Percentiles rank a stretch among this genome's conserved stretches.
phyloP scores from a whole-genome alignment of 257 asterid genomes.

The Agastache rugosa region DNA sequence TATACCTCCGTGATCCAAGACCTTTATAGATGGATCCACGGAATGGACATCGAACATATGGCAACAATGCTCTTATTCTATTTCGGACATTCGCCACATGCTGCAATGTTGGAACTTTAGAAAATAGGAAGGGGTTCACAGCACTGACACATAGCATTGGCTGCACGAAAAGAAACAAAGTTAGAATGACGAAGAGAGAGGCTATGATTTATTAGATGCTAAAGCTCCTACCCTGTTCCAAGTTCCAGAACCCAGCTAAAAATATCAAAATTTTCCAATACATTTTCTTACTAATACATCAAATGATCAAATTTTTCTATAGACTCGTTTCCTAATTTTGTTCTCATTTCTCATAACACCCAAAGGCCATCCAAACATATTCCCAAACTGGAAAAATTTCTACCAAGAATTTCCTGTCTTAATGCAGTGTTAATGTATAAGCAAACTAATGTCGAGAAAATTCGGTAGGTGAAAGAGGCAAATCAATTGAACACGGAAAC shows the following conservation, averaged over 20 bases:
- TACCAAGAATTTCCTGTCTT: not conserved
- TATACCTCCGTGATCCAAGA: conserved; percentile 89
- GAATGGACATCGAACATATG: conserved; percentile 81
- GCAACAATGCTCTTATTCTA: conserved; percentile 74
- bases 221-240: not conserved
- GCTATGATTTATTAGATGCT: conserved; percentile 9
- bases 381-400: conserved; percentile 7
- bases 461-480: not conserved
- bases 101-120: conserved; percentile 87
- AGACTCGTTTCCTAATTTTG: not conserved
- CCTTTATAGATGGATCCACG: conserved; percentile 77
- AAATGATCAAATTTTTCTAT: not conserved
- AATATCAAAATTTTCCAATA: not conserved
- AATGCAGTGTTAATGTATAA: conserved; percentile 1
- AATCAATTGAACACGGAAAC: conserved; percentile 14
- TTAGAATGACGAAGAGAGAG: conserved; percentile 14
- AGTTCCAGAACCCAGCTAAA: not conserved
- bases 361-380: conserved; percentile 4
- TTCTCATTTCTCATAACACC: conserved; percentile 1
- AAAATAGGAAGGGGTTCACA: conserved; percentile 80
- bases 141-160: conserved; percentile 99
- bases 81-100: conserved; percentile 85
- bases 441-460: conserved; percentile 6
- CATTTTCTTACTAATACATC: conserved; percentile 2
- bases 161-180: conserved; percentile 58